Percentiles rank a stretch among this genome's conserved stretches.
phyloP scores from a whole-genome alignment of 1,284 basidiomycete genomes.

The Macrocystidia cucumis region DNA sequence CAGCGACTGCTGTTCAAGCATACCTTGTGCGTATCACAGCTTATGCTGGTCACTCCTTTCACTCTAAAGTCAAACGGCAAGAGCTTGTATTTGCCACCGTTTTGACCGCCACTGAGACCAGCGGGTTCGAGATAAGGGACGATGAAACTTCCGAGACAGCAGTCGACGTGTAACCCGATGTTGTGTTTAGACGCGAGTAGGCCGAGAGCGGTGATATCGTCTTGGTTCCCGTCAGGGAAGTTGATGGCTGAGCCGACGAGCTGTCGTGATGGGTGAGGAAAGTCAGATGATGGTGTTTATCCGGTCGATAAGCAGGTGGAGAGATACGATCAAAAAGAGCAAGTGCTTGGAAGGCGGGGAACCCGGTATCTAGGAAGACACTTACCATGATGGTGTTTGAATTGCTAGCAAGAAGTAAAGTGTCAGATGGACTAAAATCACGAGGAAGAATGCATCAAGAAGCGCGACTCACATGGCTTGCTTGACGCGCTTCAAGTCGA shows the following conservation, averaged over 20 bases:
- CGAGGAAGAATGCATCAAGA: too few species aligned
- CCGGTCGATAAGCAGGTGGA: too few species aligned
- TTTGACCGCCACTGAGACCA: constrained; percentile 43
- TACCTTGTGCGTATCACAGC: constrained; percentile 91
- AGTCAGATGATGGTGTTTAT: too few species aligned
- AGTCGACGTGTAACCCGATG: constrained; percentile 89
- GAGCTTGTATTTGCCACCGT: constrained; percentile 42
- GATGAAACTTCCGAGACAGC: constrained; percentile 90
- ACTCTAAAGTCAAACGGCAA: constrained; percentile 85
- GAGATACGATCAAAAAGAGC: too few species aligned
- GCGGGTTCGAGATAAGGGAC: constrained; percentile 78
- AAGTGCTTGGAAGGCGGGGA: too few species aligned
- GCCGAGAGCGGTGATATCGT: constrained; percentile 82
- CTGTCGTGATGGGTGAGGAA: too few species aligned
- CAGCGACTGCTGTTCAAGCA: constrained; percentile 2
- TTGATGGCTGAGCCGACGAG: constrained; percentile 89
- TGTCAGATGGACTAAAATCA: neutral
- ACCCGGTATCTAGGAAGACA: too few species aligned
- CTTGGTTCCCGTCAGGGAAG: constrained; percentile 87
- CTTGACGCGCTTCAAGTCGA: constrained; percentile 69
- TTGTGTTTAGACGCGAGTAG: constrained; percentile 71
- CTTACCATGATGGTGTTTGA: too few species aligned
- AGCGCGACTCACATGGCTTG: constrained; percentile 73
- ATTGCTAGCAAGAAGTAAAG: neutral
- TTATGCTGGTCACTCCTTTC: constrained; percentile 83